Evolutionary conservation across 2,329 filamentous ascomycete species (phyloP).

Genomic region (Fusarium miscanthi): DNA sequence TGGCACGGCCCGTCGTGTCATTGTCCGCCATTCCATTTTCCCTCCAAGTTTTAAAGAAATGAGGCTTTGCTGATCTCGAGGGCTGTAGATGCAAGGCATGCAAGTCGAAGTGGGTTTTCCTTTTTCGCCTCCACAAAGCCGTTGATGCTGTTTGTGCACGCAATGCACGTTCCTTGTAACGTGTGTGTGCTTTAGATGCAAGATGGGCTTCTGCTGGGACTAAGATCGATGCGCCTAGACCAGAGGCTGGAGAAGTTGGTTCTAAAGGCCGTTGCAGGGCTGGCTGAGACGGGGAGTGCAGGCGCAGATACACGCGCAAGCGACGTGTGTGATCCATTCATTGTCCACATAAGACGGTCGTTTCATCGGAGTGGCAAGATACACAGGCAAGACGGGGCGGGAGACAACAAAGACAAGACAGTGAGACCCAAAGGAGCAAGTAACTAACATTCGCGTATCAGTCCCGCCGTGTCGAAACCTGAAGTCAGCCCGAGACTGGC

Average conservation of each 20-base stretch:
- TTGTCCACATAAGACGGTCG: conserved; percentile 9
- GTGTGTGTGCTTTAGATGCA: conserved; percentile 30
- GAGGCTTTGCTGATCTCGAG: conserved; percentile 7
- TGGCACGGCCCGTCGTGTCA: conserved; percentile 2
- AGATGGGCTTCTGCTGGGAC: conserved; percentile 34
- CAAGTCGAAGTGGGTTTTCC: conserved; percentile 21
- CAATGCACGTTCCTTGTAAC: conserved; percentile 32
- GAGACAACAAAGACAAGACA: conserved; percentile 21
- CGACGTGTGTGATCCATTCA: conserved; percentile 1
- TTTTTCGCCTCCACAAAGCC: conserved; percentile 32
- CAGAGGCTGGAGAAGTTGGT: conserved; percentile 16
- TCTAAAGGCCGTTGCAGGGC: conserved; percentile 27
- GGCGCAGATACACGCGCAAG: not conserved
- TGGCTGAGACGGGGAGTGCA: conserved; percentile 21
- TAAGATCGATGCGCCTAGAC: conserved; percentile 23
- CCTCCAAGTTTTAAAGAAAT: not conserved
- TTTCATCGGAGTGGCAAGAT: conserved; percentile 40
- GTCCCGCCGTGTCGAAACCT: conserved; percentile 14
- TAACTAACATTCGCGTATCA: conserved; percentile 23
- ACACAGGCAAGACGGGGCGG: conserved; percentile 13
- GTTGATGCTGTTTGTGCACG: conserved; percentile 20
- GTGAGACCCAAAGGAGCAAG: conserved; percentile 1
- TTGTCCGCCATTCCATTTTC: not conserved
- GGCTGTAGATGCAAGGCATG: conserved; percentile 30
- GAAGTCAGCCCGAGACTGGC: conserved; percentile 33